phyloP scores from a whole-genome alignment of 2,329 filamentous ascomycete genomes.

The Pestalotiopsis fici region DNA sequence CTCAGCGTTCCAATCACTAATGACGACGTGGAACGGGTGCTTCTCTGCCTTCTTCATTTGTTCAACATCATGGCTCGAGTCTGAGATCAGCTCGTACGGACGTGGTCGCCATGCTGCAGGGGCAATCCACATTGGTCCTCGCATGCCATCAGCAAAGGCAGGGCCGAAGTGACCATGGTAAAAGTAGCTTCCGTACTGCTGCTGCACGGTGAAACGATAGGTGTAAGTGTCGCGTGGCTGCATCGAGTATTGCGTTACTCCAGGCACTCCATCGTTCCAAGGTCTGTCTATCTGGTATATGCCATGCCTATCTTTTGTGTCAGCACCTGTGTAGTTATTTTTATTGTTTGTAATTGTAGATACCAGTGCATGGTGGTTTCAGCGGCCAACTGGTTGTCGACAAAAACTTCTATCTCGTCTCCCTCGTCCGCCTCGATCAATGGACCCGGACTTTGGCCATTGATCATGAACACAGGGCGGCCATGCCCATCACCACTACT shows the following conservation, averaged over 20 bases:
- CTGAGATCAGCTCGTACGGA: constrained; percentile 15
- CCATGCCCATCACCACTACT: constrained; percentile 14
- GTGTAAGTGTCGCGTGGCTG: constrained; percentile 16
- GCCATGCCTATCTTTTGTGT: constrained; percentile 13
- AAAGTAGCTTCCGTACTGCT: constrained; percentile 19
- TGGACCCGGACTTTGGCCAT: constrained; percentile 14
- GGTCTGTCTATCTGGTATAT: constrained; percentile 18
- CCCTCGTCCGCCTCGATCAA: constrained; percentile 15
- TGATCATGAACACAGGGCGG: constrained; percentile 15
- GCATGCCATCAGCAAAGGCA: constrained; percentile 18
- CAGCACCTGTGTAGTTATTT: neutral
- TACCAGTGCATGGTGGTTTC: constrained; percentile 19
- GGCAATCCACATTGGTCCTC: constrained; percentile 16
- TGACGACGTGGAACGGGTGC: constrained; percentile 14
- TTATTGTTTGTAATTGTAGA: neutral
- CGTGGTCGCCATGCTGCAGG: constrained; percentile 16
- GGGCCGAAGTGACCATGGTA: constrained; percentile 19
- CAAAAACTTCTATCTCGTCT: constrained; percentile 15
- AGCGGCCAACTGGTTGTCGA: constrained; percentile 15
- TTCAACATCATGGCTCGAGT: constrained; percentile 6
- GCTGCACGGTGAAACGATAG: constrained; percentile 15
- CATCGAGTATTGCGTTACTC: constrained; percentile 18
- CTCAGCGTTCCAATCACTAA: constrained; percentile 18
- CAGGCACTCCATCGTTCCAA: constrained; percentile 18
- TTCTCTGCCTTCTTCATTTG: constrained; percentile 14